Evolutionary conservation across 2,329 filamentous ascomycete genomes (phyloP).

Genomic region (Aspergillus sp.): DNA sequence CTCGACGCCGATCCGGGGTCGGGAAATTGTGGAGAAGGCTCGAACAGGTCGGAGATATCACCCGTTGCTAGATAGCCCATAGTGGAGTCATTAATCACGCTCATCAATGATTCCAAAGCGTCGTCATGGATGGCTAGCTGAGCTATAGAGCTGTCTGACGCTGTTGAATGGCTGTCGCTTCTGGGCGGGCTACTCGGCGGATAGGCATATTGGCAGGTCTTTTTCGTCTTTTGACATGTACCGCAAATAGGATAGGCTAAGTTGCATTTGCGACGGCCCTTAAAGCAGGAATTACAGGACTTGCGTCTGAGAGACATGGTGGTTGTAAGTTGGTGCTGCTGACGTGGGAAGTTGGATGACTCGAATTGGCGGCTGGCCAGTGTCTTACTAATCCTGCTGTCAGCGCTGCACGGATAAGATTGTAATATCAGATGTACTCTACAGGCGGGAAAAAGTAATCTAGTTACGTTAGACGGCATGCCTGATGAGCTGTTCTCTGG

Average conservation of each 20-base stretch:
- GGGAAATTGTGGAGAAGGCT: background rate
- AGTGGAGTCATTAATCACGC: background rate
- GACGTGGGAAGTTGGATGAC: no score
- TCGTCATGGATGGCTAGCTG: background rate
- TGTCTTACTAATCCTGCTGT: no score
- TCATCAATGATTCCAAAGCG: background rate
- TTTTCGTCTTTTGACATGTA: background rate
- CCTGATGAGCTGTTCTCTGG: no score
- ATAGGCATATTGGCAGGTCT: slow-evolving; percentile 3
- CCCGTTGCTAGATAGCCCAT: background rate
- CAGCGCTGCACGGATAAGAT: no score
- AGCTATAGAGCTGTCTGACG: background rate
- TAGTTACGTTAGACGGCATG: no score
- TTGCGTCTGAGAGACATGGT: slow-evolving; percentile 7
- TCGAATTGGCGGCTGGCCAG: no score
- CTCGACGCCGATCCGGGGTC: background rate
- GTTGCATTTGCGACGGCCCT: slow-evolving; percentile 4
- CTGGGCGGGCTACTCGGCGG: background rate
- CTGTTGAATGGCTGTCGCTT: background rate
- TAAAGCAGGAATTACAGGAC: slow-evolving; percentile 5
- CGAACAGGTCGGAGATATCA: background rate
- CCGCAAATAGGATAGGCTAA: slow-evolving; percentile 1
- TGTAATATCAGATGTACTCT: no score
- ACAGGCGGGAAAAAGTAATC: no score
- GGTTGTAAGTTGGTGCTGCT: background rate